These are phyloP conservation scores for Tulasnella sp. DNA, from an alignment of 768 basidiomycete genomes.

Conservation along the genomic window DNA sequence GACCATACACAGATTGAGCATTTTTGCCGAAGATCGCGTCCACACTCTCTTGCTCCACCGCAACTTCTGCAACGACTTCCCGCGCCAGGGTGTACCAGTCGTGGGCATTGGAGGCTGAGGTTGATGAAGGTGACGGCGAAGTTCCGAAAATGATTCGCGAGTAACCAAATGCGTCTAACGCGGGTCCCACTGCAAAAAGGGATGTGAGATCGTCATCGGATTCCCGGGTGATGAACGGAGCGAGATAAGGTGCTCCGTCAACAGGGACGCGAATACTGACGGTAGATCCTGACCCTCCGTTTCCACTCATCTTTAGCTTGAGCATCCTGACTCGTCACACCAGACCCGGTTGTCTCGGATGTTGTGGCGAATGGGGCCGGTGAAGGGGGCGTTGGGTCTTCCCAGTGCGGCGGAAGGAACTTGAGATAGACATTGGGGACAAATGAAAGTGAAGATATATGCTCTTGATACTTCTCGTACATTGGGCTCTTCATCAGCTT, in stretches of 20 bases:
- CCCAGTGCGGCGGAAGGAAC: slow-evolving; percentile 77
- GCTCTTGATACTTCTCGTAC: slow-evolving; percentile 73
- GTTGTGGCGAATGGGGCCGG: background rate
- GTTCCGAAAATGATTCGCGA: slow-evolving; percentile 83
- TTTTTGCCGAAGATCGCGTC: slow-evolving; percentile 72
- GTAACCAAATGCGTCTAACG: slow-evolving; percentile 83
- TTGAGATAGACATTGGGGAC: slow-evolving; percentile 73
- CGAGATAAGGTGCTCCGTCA: background rate
- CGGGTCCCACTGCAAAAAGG: slow-evolving; percentile 64
- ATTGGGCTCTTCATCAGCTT: slow-evolving; percentile 77
- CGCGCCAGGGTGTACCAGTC: slow-evolving; percentile 84
- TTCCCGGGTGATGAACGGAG: slow-evolving; percentile 1
- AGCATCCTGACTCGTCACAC: slow-evolving; percentile 34
- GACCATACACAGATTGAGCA: slow-evolving; percentile 51
- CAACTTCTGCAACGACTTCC: slow-evolving; percentile 77
- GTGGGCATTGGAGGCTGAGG: slow-evolving; percentile 55
- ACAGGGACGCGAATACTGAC: slow-evolving; percentile 53
- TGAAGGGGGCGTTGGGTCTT: slow-evolving; percentile 59
- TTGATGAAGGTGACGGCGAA: slow-evolving; percentile 58
- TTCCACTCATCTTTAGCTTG: slow-evolving; percentile 64
- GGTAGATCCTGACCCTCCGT: slow-evolving; percentile 80
- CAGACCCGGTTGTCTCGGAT: slow-evolving; percentile 38
- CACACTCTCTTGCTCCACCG: slow-evolving; percentile 73
- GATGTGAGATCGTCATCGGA: slow-evolving; percentile 19
- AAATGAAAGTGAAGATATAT: slow-evolving; percentile 72